Evolutionary conservation across 768 basidiomycete species (phyloP), one percentile per base, ranked within the genome.

Genomic region (Leccinum broughii): DNA sequence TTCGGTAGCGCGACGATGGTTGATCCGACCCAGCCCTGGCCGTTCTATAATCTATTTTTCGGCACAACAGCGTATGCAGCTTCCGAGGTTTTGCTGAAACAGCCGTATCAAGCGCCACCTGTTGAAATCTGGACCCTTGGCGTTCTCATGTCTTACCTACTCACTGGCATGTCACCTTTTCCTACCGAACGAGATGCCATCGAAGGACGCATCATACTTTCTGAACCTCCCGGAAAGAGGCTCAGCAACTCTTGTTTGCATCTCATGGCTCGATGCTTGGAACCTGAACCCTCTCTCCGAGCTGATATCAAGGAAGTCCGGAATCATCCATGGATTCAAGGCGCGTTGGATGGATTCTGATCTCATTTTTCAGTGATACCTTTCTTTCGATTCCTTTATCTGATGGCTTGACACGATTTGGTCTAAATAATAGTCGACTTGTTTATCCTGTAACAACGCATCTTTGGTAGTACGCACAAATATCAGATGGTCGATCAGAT

Each of bases 41-140:
- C 90, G 0, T 84, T 80, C 57, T 89, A 93, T 75, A 81, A 80
- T 34, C 81, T 87, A 44, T 97, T 96, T 75, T 97, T 90, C 71
- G 96, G 96, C 26, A 95, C 93, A 57, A 91, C 94, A 7, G 95
- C 95, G 49, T 99, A 98, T 70, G 96, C 96, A 4, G 89, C 96
- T 17, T 90, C 96, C 4, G 96, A 99, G 73, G 92, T 98, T 63
- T 85, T 98, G 50, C 85, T 84, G 32, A 93, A 94, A 73, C 86
- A 86, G 70, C 83, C 86, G 11, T 98, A 99, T 71, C 92, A 91
- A 61, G 95, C 96, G 0, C 87, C 94, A 0, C 95, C 95, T 41
- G 94, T 93, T 26, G 96, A 99, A 73, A 85, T 98, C 49, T 99
- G 96, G 96, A 93, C 91, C 8, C 84, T 97, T 24, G 96, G 96